Percentiles rank a stretch among this genome's conserved stretches.
phyloP scores from a whole-genome alignment of 495 filamentous ascomycete species.

The Hypoxylon crocopeplum region DNA sequence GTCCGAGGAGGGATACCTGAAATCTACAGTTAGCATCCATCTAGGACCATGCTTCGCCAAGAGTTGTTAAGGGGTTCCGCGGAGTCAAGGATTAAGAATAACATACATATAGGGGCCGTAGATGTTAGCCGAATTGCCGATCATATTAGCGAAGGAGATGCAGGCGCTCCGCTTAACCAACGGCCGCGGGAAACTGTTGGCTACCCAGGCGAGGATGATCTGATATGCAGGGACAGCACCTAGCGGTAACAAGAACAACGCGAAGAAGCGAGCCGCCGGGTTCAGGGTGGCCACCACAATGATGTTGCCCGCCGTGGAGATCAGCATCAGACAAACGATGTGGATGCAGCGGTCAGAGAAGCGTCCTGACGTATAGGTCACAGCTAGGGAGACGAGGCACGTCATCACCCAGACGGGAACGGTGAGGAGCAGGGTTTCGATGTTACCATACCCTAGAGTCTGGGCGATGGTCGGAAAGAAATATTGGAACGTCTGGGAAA shows the following conservation, averaged over 20 bases:
- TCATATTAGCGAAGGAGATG: slow-evolving; percentile 62
- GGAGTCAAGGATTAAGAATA: too few species aligned
- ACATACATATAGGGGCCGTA: slow-evolving; percentile 64
- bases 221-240: slow-evolving; percentile 55
- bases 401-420: slow-evolving; percentile 55
- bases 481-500: slow-evolving; percentile 53
- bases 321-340: slow-evolving; percentile 49
- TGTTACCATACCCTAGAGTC: slow-evolving; percentile 58
- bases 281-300: slow-evolving; percentile 54
- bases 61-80: too few species aligned
- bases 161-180: slow-evolving; percentile 60
- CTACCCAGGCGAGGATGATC: slow-evolving; percentile 61
- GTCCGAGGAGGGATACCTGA: slow-evolving; percentile 48
- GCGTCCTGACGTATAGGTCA: slow-evolving; percentile 47
- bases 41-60: neutral
- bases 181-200: slow-evolving; percentile 60
- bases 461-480: slow-evolving; percentile 64
- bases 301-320: slow-evolving; percentile 59
- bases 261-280: slow-evolving; percentile 56
- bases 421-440: slow-evolving; percentile 59
- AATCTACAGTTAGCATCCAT: slow-evolving; percentile 4
- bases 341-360: slow-evolving; percentile 54
- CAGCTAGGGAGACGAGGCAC: slow-evolving; percentile 44
- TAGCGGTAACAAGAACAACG: slow-evolving; percentile 59
- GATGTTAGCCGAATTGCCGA: slow-evolving; percentile 60